Evolutionary conservation across 306 rosid genomes (phyloP), one percentile per base, ranked within the genome.

Genomic region (Sicyos baderoa): DNA sequence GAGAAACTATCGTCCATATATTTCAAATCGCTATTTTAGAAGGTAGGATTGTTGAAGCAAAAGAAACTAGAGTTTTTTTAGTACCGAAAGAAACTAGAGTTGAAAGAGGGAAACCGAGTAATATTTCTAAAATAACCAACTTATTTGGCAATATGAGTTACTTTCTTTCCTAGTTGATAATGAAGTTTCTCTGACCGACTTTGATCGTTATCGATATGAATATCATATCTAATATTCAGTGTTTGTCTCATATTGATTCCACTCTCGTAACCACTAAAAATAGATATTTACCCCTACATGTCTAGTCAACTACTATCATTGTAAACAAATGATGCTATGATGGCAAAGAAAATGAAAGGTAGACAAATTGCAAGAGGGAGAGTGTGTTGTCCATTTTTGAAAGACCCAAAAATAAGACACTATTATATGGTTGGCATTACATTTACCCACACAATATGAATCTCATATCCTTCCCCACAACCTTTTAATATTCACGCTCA

Each of bases 371-470:
- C 35, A 9, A 29, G 27, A 19, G 35, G 13, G 29, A 17, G 47
- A 1, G 22, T 15, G 6, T 27, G 19, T 27, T 59, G 66, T 59
- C 66, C 35, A 11, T 29, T 59, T 59, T 59, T 27, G 14, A 9
- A 35, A 3, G 16, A 22, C 47, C 44, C 12, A 25, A 29, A 60
- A 16, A 32, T 60, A 35, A 2, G 47, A 60, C 14, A n/a, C 48
- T n/a, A 60, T 60, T 60, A 60, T 60, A 60, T 29, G 67, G 67
- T 60, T 60, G 67, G 48, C 67, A 35, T 35, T 35, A 60, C 14
- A 25, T 25, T 58, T 25, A 58, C 42, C 44, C 44, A 57, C 40
- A 5, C 18, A 29, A 23, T 57, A 11, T 13, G 4, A 57, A 57
- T 23, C 63, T 0, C 37, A 21, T 55, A 16, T 22, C 35, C 16